phyloP scores from a whole-genome alignment of 148 eudicot species.

The Fallopia convolvulus region DNA sequence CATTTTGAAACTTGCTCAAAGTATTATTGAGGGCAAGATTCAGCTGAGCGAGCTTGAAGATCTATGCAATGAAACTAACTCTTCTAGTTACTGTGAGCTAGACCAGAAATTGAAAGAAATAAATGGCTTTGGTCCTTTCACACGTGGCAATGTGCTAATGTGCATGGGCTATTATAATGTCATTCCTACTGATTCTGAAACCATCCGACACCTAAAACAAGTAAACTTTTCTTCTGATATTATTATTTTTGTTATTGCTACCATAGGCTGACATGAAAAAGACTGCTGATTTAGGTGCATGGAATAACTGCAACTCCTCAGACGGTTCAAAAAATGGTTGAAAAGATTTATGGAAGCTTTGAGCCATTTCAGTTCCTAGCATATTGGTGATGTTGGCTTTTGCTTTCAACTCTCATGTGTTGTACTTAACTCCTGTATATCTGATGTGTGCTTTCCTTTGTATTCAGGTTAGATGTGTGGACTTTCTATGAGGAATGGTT shows the following conservation, averaged over 20 bases:
- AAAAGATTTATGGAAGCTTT: conserved; percentile 46
- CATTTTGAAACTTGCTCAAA: conserved; percentile 51
- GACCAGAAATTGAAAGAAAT: conserved; percentile 54
- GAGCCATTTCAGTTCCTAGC: conserved; percentile 81
- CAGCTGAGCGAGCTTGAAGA: conserved; percentile 50
- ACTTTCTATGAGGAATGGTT: conserved; percentile 57
- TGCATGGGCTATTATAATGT: conserved; percentile 82
- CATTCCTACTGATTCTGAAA: conserved; percentile 76
- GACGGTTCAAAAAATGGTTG: conserved; percentile 45
- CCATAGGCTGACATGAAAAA: neutral
- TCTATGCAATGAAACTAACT: conserved; percentile 31
- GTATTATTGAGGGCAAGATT: conserved; percentile 48
- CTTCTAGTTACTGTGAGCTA: conserved; percentile 34
- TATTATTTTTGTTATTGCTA: neutral
- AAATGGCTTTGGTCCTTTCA: conserved; percentile 72
- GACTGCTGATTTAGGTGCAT: conserved; percentile 48
- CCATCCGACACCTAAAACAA: conserved; percentile 71
- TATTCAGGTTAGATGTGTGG: conserved; percentile 75
- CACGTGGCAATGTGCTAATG: conserved; percentile 73
- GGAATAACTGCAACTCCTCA: conserved; percentile 30
- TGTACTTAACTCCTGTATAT: neutral
- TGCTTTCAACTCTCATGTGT: neutral
- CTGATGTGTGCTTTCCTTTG: neutral
- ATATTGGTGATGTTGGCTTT: conserved; percentile 45
- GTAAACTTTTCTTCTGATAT: conserved; percentile 14